Evolutionary conservation across 2,329 filamentous ascomycete genomes (phyloP).

Genomic region (Ceratocystiopsis sp.): DNA sequence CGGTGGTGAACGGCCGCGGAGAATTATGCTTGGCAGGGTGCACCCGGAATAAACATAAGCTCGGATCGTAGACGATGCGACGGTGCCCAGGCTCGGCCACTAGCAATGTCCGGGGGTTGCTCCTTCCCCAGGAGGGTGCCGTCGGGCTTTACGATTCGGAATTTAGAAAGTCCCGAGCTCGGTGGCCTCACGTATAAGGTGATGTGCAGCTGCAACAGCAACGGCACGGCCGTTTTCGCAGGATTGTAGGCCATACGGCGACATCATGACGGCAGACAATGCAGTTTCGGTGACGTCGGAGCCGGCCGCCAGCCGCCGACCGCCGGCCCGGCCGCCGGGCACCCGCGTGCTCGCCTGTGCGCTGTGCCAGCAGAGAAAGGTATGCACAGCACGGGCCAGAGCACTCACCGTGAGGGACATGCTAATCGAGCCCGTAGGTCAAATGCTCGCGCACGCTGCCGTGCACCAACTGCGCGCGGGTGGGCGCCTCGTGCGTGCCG

Average conservation of each 20-base stretch:
- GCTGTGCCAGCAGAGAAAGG: conserved; percentile 42
- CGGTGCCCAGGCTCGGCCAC: background rate
- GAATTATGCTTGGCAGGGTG: no score
- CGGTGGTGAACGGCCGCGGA: background rate
- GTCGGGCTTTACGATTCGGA: background rate
- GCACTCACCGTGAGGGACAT: no score
- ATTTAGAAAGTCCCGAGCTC: background rate
- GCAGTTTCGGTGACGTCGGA: background rate
- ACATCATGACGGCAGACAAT: no score
- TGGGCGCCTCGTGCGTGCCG: conserved; percentile 4
- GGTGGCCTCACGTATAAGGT: no score
- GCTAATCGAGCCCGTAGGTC: conserved; percentile 20
- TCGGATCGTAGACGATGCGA: background rate
- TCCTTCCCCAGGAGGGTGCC: background rate
- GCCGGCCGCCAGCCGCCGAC: no score
- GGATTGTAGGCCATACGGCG: background rate
- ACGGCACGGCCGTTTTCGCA: background rate
- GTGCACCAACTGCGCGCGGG: conserved; percentile 32
- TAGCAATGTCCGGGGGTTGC: background rate
- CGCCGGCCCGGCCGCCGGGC: conserved; percentile 5
- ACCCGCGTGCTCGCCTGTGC: conserved; percentile 33
- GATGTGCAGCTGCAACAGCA: background rate
- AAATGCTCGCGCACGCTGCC: conserved; percentile 42
- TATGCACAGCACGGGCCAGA: conserved; percentile 10
- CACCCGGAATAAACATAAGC: no score